Evolutionary conservation across 2,329 filamentous ascomycete genomes (phyloP).

Genomic region (Talaromyces pinophilus): DNA sequence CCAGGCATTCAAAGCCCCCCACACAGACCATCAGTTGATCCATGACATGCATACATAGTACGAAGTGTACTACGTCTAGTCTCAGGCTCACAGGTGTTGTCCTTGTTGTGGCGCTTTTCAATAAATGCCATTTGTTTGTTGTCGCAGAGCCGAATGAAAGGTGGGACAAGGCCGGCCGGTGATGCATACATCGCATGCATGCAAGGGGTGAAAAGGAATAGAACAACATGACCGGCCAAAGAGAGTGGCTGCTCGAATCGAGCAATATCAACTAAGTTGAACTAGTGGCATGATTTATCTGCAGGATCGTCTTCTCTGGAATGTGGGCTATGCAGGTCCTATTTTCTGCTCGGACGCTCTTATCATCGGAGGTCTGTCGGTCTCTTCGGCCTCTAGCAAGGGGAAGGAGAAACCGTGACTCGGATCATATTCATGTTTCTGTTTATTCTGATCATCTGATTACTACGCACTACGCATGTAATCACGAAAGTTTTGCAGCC

Average conservation of each 20-base stretch:
- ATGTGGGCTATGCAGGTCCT: constrained; percentile 12
- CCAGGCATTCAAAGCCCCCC: background rate
- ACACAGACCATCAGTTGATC: background rate
- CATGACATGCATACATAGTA: constrained; percentile 12
- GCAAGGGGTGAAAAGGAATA: constrained; percentile 15
- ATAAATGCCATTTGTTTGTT: background rate
- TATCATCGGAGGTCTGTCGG: background rate
- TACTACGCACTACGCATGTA: background rate
- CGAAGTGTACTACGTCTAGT: background rate
- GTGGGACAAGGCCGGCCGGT: constrained; percentile 15
- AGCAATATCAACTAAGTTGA: background rate
- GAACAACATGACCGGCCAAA: constrained; percentile 12
- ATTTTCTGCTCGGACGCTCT: background rate
- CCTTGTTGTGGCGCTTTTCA: constrained; percentile 11
- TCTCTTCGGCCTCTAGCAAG: constrained; percentile 9
- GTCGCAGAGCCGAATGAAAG: background rate
- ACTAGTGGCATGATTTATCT: background rate
- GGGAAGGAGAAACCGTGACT: background rate
- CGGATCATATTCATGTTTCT: background rate
- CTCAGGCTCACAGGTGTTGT: background rate
- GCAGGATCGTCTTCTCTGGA: constrained; percentile 2
- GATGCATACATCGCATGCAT: constrained; percentile 6
- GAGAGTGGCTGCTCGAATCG: background rate
- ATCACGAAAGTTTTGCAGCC: constrained; percentile 51
- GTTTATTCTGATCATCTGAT: background rate